Percentiles rank a stretch among this genome's conserved stretches.
Conservation (phyloP, 2,329 filamentous ascomycete species). For the Sporothrix pallida region DNA sequence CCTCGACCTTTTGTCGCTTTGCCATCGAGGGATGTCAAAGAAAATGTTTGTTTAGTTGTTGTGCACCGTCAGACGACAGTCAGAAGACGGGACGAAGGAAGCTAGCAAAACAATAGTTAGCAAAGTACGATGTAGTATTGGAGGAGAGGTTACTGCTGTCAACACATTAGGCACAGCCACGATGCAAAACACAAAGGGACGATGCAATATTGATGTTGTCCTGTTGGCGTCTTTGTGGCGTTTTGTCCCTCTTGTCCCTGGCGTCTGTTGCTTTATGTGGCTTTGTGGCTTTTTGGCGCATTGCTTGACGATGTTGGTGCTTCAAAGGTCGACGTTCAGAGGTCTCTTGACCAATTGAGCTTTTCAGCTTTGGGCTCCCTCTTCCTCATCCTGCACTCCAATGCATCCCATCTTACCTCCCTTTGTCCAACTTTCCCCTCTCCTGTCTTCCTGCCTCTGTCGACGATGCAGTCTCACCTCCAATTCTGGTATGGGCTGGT, state of each 20-base stretch:
- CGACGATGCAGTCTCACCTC: not conserved
- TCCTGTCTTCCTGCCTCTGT: not conserved
- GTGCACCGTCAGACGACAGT: not conserved
- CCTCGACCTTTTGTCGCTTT: not conserved
- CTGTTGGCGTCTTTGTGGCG: constrained; percentile 1
- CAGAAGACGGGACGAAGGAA: not conserved
- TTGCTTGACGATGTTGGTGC: not conserved
- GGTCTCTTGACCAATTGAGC: not conserved
- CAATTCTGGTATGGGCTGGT: not conserved
- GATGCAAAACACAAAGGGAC: not conserved
- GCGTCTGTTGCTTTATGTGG: not conserved
- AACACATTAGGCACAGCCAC: not conserved
- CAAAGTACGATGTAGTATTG: no score
- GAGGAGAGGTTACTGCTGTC: no score
- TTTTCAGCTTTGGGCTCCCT: constrained; percentile 15
- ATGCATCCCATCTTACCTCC: no score
- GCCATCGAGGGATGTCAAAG: not conserved
- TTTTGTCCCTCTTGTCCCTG: not conserved
- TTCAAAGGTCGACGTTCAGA: not conserved
- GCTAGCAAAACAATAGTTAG: no score
- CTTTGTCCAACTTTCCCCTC: not conserved
- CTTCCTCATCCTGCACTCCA: not conserved
- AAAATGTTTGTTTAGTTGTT: not conserved
- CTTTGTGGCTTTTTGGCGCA: not conserved
- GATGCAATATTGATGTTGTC: not conserved